These are phyloP conservation scores for Naganishia antarctica DNA, from an alignment of 768 basidiomycete species.

Conservation along the genomic window DNA sequence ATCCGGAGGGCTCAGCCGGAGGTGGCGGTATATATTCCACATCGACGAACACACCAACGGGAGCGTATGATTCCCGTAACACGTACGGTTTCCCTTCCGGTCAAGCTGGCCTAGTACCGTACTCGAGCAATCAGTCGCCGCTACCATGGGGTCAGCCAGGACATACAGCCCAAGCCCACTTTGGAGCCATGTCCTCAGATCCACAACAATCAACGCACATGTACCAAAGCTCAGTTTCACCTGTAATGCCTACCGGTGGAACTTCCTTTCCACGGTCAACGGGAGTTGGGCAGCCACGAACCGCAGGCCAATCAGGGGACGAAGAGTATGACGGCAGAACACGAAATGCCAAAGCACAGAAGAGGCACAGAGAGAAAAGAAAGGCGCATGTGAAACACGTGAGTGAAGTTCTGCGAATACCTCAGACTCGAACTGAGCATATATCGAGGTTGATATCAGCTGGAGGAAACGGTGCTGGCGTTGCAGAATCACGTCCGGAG, in stretches of 20 bases:
- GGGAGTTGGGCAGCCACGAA: background rate
- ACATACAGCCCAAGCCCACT: background rate
- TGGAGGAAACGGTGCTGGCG: conserved; percentile 42
- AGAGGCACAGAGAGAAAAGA: conserved; percentile 46
- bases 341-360: conserved; percentile 47
- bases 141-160: background rate
- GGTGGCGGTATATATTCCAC: background rate
- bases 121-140: background rate
- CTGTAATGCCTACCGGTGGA: conserved; percentile 5
- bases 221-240: conserved; percentile 14
- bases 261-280: background rate
- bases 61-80: background rate
- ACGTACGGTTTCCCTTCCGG: background rate
- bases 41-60: background rate
- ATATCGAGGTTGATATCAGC: conserved; percentile 28
- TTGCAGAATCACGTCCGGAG: conserved; percentile 38
- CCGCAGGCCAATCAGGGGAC: conserved; percentile 13
- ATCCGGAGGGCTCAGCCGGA: background rate
- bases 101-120: background rate
- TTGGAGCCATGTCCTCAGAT: conserved; percentile 1
- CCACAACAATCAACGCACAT: background rate
- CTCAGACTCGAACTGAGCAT: background rate
- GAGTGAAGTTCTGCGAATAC: conserved; percentile 26
- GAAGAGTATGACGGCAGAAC: conserved; percentile 42
- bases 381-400: conserved; percentile 45